These are phyloP conservation scores for Exidia glandulosa DNA, from an alignment of 768 basidiomycete genomes.

Conservation along the genomic window DNA sequence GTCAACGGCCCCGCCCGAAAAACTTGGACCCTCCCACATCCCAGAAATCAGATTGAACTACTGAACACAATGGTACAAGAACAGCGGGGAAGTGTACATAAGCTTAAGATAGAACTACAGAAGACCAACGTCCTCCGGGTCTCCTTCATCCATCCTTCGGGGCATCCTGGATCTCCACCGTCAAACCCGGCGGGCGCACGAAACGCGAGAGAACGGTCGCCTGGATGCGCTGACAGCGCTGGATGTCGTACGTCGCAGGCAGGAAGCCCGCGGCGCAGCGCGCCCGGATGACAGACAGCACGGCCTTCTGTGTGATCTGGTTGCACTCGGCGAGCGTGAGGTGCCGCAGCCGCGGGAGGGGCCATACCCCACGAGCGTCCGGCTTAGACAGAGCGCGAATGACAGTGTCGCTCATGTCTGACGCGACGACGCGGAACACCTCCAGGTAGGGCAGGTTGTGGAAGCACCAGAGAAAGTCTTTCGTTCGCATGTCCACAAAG, in stretches of 20 bases:
- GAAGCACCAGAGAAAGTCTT: slow-evolving; percentile 65
- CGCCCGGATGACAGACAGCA: background rate
- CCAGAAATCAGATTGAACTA: no score
- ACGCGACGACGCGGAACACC: slow-evolving; percentile 64
- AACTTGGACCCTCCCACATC: no score
- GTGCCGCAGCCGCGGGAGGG: background rate
- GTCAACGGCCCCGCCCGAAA: background rate
- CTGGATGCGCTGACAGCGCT: background rate
- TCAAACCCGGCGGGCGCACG: background rate
- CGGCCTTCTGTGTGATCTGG: background rate
- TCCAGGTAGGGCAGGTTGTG: slow-evolving; percentile 40
- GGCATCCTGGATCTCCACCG: background rate
- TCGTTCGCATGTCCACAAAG: slow-evolving; percentile 73
- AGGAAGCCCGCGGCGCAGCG: background rate
- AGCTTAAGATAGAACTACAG: no score
- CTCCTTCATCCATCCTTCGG: no score
- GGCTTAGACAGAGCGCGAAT: slow-evolving; percentile 37
- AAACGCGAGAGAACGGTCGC: background rate
- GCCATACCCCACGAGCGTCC: background rate
- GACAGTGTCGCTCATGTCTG: slow-evolving; percentile 72
- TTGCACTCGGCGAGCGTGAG: background rate
- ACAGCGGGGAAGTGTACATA: no score
- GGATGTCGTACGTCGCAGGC: background rate
- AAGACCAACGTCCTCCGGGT: no score
- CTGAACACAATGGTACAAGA: no score